Percentiles rank a stretch among this genome's conserved stretches.
These are phyloP conservation scores for Pseudisothecium myosuroides DNA, from an alignment of 225 moss, liverwort and hornwort species.

Conservation along the genomic window DNA sequence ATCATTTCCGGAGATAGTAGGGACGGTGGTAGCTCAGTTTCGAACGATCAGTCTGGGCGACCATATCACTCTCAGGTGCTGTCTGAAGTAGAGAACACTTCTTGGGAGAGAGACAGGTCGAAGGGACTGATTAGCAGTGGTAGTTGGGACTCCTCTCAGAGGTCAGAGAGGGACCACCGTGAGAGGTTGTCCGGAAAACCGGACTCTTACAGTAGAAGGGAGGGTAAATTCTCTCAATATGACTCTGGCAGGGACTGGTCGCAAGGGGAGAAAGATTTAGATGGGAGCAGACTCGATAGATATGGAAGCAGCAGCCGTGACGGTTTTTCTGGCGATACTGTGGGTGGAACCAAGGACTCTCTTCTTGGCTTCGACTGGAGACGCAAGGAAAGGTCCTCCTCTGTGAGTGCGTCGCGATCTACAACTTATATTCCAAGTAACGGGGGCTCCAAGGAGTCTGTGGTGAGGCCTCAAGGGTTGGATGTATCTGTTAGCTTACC, in stretches of 20 bases:
- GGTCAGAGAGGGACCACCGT: conserved; percentile 47
- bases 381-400: conserved; percentile 50
- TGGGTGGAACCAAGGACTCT: conserved; percentile 40
- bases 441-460: conserved; percentile 32
- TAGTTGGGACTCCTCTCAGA: conserved; percentile 40
- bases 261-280: conserved; percentile 52
- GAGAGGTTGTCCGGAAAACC: conserved; percentile 52
- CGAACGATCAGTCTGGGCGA: conserved; percentile 30
- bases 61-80: conserved; percentile 36
- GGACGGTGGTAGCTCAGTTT: conserved; percentile 29
- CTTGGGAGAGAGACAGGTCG: conserved; percentile 57
- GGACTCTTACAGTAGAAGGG: conserved; percentile 35
- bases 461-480: conserved; percentile 36
- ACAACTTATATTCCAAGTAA: conserved; percentile 17
- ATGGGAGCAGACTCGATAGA: conserved; percentile 71
- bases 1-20: conserved; percentile 27
- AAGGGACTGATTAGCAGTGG: conserved; percentile 32
- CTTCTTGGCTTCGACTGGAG: conserved; percentile 60
- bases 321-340: conserved; percentile 40
- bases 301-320: conserved; percentile 75
- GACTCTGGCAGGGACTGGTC: conserved; percentile 48
- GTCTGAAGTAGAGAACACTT: conserved; percentile 40
- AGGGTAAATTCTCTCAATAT: conserved; percentile 32
- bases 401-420: conserved; percentile 49
- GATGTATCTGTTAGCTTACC: conserved; percentile 36